phyloP scores from a whole-genome alignment of 768 basidiomycete species.

The Asterophora parasitica region DNA sequence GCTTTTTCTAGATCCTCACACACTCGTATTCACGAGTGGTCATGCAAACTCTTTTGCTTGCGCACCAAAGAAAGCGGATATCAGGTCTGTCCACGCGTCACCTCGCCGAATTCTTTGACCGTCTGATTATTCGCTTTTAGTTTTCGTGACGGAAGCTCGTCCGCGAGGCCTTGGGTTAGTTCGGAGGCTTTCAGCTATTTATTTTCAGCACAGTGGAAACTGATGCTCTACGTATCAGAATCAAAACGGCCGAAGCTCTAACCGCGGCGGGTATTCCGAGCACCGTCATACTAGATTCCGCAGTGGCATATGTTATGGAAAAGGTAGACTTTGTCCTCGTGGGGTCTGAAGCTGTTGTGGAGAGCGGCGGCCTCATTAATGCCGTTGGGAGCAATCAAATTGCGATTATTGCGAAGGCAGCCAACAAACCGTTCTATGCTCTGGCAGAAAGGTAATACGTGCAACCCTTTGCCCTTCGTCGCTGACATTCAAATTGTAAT shows the following conservation, averaged over 20 bases:
- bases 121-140: conserved; percentile 31
- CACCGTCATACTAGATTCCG: conserved; percentile 92
- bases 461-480: conserved; percentile 18
- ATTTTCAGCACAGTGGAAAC: conserved; percentile 2
- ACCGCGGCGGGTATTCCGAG: conserved; percentile 90
- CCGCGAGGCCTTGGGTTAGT: conserved; percentile 84
- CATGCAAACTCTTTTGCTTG: conserved; percentile 84
- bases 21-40: conserved; percentile 97
- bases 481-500: conserved; percentile 16
- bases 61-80: conserved; percentile 88
- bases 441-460: conserved; percentile 75
- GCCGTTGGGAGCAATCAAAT: conserved; percentile 96
- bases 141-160: conserved; percentile 95
- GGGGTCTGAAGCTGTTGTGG: conserved; percentile 96
- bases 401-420: conserved; percentile 91
- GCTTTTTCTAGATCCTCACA: conserved; percentile 72
- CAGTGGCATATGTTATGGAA: conserved; percentile 96
- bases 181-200: conserved; percentile 17
- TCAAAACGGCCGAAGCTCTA: conserved; percentile 87
- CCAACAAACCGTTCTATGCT: conserved; percentile 95
- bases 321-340: conserved; percentile 93
- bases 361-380: conserved; percentile 90
- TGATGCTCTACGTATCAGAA: conserved; percentile 37
- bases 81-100: conserved; percentile 43
- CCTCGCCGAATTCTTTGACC: conserved; percentile 10